These are phyloP conservation scores for Saksenaea vasiformis DNA, from an alignment of 371 early-diverging fungal genomes.

Conservation along the genomic window DNA sequence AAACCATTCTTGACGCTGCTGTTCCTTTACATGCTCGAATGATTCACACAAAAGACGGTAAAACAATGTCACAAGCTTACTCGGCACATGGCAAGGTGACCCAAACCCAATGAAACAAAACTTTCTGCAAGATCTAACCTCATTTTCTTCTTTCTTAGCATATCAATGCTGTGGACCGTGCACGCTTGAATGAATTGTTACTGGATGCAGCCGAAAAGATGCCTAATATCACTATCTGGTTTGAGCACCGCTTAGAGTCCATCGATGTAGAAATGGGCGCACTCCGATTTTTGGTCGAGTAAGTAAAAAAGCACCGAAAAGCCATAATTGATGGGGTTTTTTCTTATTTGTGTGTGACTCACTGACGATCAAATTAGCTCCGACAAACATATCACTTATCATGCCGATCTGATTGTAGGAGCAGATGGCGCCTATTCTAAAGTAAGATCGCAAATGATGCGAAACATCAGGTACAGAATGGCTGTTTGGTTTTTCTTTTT, in stretches of 20 bases:
- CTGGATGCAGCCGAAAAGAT: constrained; percentile 69
- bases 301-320: neutral
- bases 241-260: constrained; percentile 60
- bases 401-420: constrained; percentile 87
- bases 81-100: constrained; percentile 83
- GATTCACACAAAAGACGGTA: constrained; percentile 80
- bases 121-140: too few relatives aligned
- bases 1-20: constrained; percentile 64
- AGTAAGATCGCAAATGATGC: constrained; percentile 79
- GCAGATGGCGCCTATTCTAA: constrained; percentile 94
- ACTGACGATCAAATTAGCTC: constrained; percentile 20
- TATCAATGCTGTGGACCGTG: constrained; percentile 94
- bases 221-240: constrained; percentile 68
- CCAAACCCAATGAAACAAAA: neutral
- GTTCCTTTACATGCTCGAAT: constrained; percentile 95
- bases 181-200: constrained; percentile 78
- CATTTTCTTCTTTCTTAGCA: constrained; percentile 47
- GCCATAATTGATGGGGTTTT: neutral
- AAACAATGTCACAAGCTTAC: constrained; percentile 81
- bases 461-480: constrained; percentile 65
- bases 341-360: neutral
- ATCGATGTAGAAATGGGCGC: constrained; percentile 67
- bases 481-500: too few relatives aligned
- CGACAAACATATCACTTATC: constrained; percentile 8
- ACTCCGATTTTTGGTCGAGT: constrained; percentile 40